phyloP scores from a whole-genome alignment of 768 basidiomycete genomes.

The Sporobolomyces roseus region DNA sequence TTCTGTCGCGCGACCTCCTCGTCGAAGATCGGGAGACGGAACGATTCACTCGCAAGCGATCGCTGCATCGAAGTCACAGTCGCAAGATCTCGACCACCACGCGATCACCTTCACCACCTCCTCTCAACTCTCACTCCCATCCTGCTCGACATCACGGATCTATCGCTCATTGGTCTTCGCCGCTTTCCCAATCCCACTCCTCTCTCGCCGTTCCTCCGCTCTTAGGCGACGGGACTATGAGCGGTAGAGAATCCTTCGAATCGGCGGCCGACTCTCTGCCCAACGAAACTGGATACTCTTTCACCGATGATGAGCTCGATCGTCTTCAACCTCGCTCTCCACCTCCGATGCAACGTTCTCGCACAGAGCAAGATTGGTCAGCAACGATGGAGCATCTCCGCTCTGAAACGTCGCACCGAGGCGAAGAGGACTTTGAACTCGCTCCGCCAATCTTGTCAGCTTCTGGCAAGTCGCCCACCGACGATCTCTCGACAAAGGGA shows the following conservation, averaged over 20 bases:
- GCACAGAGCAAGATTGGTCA: conserved; percentile 29
- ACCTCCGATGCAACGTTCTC: conserved; percentile 31
- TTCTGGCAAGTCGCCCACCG: too few species aligned
- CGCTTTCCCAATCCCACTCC: conserved; percentile 7
- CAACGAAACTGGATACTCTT: not conserved
- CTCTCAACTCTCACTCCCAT: too few species aligned
- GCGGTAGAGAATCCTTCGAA: conserved; percentile 36
- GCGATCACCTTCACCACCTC: too few species aligned
- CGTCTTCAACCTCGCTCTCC: conserved; percentile 23
- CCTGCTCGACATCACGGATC: not conserved
- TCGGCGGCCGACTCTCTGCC: conserved; percentile 20
- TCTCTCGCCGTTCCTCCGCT: conserved; percentile 4
- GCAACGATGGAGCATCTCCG: not conserved
- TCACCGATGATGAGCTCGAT: conserved; percentile 39
- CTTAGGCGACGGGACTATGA: conserved; percentile 7
- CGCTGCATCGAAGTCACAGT: conserved; percentile 18
- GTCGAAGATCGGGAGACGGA: conserved; percentile 42
- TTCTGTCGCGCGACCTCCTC: conserved; percentile 70
- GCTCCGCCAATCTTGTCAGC: not conserved
- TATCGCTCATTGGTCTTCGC: not conserved
- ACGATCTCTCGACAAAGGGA: too few species aligned
- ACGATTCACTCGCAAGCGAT: conserved; percentile 22
- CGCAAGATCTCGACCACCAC: not conserved
- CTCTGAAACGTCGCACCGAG: too few species aligned
- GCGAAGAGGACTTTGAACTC: conserved; percentile 34